Conservation (phyloP, 495 filamentous ascomycete species). For the Penicillium coprophilum region DNA sequence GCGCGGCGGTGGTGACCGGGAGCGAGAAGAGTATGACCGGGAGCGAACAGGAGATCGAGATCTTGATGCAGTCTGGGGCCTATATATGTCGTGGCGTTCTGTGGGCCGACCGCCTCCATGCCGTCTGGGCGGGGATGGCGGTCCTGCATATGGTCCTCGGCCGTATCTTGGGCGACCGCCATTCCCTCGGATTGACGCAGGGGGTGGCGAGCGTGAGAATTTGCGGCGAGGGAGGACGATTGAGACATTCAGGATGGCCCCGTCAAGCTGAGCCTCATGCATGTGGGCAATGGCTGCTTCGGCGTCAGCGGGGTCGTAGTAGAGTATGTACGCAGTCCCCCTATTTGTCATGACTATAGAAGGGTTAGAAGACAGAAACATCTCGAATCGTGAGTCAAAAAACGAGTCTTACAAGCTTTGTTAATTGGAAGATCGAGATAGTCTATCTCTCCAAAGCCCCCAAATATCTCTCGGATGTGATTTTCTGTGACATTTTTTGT, state of each 20-base stretch:
- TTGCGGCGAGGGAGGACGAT: constrained; percentile 84
- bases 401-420: constrained; percentile 63
- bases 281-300: constrained; percentile 92
- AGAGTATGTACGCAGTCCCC: constrained; percentile 93
- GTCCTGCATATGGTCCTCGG: constrained; percentile 31
- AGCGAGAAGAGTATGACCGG: constrained; percentile 39
- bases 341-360: constrained; percentile 79
- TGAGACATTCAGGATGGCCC: constrained; percentile 81
- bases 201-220: constrained; percentile 54
- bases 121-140: constrained; percentile 39
- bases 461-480: constrained; percentile 91
- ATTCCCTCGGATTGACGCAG: constrained; percentile 28
- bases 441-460: constrained; percentile 79
- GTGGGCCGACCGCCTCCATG: constrained; percentile 38
- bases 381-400: background rate
- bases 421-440: constrained; percentile 89
- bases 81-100: constrained; percentile 52
- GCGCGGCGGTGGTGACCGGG: constrained; percentile 36
- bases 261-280: constrained; percentile 97
- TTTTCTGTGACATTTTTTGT: constrained; percentile 91
- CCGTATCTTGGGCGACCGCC: constrained; percentile 35
- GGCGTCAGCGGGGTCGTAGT: constrained; percentile 71
- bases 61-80: constrained; percentile 46
- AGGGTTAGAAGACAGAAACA: constrained; percentile 1
- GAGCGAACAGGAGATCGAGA: constrained; percentile 45